Conservation (phyloP, 176 grass and related monocot genomes). For the sorghum (Sorghum bicolor) region Sorghum_bicolor_NCBIv3 NC_012879.2:5091501-5092000, state of each 20-base stretch:
- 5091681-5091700: conserved; percentile 76
- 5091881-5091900: conserved; percentile 87
- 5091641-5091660: conserved; percentile 94
- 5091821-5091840: conserved; percentile 89
- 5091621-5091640: conserved; percentile 52
- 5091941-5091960: not conserved
- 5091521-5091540: conserved; percentile 59
- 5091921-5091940: conserved; percentile 31
- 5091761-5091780: conserved; percentile 25
- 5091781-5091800: conserved; percentile 27
- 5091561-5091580: conserved; percentile 26
- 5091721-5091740: conserved; percentile 71
- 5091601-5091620: conserved; percentile 17
- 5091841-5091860: conserved; percentile 93
- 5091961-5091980: conserved; percentile 13
- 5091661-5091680: conserved; percentile 84
- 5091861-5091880: conserved; percentile 92
- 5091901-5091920: conserved; percentile 87
- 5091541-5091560: conserved; percentile 52
- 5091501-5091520: conserved; percentile 74
- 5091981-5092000: not conserved
- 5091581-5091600: not conserved
- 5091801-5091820: conserved; percentile 5
- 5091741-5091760: conserved; percentile 62
- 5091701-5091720: conserved; percentile 88